Evolutionary conservation across 768 basidiomycete genomes (phyloP).

Genomic region (Russula olivacea): DNA sequence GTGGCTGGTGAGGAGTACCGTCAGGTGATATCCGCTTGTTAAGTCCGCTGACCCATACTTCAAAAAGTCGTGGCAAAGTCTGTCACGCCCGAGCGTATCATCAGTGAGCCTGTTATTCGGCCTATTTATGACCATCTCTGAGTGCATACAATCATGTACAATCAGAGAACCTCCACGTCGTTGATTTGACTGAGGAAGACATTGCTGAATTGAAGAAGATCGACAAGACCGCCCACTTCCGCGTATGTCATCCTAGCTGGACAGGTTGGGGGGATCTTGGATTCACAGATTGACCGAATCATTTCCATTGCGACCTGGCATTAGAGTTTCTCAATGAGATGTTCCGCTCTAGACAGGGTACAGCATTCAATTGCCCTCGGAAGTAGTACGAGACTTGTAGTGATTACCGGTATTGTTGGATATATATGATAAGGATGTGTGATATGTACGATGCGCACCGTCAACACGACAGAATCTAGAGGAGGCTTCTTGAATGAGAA

Average conservation of each 20-base stretch:
- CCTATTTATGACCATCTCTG: neutral
- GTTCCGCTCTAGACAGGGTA: neutral
- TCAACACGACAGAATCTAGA: neutral
- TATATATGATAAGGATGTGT: neutral
- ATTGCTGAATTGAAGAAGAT: slow-evolving; percentile 52
- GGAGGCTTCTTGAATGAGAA: neutral
- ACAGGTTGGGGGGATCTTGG: slow-evolving; percentile 58
- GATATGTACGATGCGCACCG: neutral
- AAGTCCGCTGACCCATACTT: slow-evolving; percentile 1
- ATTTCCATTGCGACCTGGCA: neutral
- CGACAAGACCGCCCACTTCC: slow-evolving; percentile 56
- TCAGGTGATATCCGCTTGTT: slow-evolving; percentile 22
- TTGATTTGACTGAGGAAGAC: slow-evolving; percentile 59
- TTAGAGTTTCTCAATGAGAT: neutral
- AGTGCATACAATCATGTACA: neutral
- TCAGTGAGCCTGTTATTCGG: slow-evolving; percentile 33
- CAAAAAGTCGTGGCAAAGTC: slow-evolving; percentile 64
- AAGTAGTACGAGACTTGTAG: neutral
- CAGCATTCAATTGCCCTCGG: neutral
- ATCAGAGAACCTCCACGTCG: slow-evolving; percentile 51
- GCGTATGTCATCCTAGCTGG: slow-evolving; percentile 60
- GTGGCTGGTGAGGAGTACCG: slow-evolving; percentile 40
- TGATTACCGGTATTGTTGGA: neutral
- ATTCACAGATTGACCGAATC: slow-evolving; percentile 41
- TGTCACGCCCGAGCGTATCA: slow-evolving; percentile 62